Evolutionary conservation across 805 yeast species (phyloP).

Genomic region (Wickerhamomyces ciferrii): DNA sequence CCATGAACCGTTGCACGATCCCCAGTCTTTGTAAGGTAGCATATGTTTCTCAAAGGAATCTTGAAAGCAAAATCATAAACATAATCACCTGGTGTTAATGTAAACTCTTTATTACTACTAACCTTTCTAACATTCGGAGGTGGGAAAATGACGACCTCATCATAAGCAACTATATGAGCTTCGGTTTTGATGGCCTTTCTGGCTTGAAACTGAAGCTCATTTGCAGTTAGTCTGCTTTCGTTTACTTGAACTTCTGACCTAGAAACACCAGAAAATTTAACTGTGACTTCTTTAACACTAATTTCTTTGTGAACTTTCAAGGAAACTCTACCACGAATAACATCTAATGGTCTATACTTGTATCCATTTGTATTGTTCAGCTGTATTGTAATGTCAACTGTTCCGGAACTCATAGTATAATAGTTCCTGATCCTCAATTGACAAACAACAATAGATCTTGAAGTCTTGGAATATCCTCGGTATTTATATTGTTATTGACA

Average conservation of each 20-base stretch:
- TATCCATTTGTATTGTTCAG: background rate
- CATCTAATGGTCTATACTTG: background rate
- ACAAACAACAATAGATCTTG: too few species aligned
- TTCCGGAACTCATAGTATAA: background rate
- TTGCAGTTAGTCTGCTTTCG: background rate
- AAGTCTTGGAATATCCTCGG: too few species aligned
- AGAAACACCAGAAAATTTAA: background rate
- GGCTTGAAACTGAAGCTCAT: background rate
- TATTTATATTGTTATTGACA: too few species aligned
- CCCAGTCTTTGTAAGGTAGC: too few species aligned
- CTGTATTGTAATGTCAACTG: background rate
- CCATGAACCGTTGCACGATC: background rate
- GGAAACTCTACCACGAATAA: background rate
- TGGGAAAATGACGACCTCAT: constrained; percentile 41
- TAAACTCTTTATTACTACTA: constrained; percentile 29
- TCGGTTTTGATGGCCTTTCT: background rate
- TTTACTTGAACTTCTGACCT: background rate
- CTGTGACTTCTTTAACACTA: background rate
- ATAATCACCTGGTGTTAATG: constrained; percentile 40
- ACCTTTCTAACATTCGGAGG: constrained; percentile 38
- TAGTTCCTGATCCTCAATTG: background rate
- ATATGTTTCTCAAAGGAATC: background rate
- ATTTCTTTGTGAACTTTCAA: background rate
- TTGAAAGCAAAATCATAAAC: constrained; percentile 32
- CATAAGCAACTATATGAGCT: constrained; percentile 38